Conservation (phyloP, 2,329 filamentous ascomycete species). For the Cladophialophora immunda region DNA sequence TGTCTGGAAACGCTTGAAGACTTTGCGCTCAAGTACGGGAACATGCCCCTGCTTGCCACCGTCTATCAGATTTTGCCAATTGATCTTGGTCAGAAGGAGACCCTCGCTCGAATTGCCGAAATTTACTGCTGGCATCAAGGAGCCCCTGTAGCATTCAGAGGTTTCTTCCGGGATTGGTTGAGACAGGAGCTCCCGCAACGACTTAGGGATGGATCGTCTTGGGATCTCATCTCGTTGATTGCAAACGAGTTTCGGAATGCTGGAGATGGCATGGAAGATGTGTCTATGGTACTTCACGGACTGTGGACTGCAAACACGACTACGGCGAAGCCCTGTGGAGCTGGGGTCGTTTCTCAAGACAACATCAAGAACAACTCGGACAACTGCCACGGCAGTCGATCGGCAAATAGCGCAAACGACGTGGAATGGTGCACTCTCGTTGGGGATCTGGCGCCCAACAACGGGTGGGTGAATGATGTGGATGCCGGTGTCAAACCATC, state of each 20-base stretch:
- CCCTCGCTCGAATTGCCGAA: neutral
- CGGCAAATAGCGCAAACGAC: neutral
- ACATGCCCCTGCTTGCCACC: neutral
- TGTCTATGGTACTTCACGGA: slow-evolving; percentile 2
- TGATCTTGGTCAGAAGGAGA: neutral
- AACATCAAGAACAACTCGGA: neutral
- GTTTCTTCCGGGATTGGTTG: slow-evolving; percentile 1
- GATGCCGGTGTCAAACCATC: too few relatives aligned
- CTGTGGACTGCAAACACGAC: slow-evolving; percentile 1
- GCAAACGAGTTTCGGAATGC: neutral
- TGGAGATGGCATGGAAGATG: neutral
- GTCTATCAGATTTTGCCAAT: neutral
- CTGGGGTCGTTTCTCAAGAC: neutral
- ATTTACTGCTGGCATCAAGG: neutral
- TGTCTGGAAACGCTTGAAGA: neutral
- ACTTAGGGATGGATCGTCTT: neutral
- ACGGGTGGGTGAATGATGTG: neutral
- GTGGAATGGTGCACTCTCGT: neutral
- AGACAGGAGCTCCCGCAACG: neutral
- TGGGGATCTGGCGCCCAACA: neutral
- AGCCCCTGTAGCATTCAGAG: neutral
- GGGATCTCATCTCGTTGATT: neutral
- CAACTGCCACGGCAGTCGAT: neutral
- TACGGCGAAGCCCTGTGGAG: neutral
- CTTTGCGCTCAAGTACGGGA: neutral